Base-by-base conservation (phyloP, 306 rosid species). In the Corylus heterophylla region DNA sequence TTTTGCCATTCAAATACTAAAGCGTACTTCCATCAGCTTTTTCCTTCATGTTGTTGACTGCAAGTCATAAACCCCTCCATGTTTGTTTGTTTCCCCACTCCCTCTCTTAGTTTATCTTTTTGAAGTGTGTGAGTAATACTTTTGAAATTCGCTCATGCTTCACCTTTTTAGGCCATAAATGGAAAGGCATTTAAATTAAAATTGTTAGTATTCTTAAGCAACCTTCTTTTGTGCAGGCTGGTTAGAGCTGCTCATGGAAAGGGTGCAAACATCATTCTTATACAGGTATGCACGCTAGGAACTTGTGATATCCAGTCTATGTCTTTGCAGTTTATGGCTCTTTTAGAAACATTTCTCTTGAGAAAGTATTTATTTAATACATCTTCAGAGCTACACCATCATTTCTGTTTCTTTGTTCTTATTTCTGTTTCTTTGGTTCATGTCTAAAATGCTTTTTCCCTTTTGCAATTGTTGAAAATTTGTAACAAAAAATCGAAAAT, bases 201-300 rank as follows among this genome's bases (percentile, higher is more conserved):
- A 16, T 63, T 49, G 69, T 74, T 67, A 14, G n/a, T 16, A 4
- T 54, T 10, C 22, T 54, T 14, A 54, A 54, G 59, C n/a, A 0
- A 47, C 22, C 54, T 67, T 56, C 56, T 71, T 42, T 66, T 78
- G 2, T 86, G 79, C 94, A 95, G 98, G 87, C 84, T 92, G 54
- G 91, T 95, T 80, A 86, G 98, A 92, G 92, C 82, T 77, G 98
- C 97, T 71, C 97, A 95, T 85, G 83, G 85, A 25, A 84, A 81
- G 74, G 98, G 98, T 63, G 98, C 98, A 52, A 90, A 89, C 79
- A 91, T 95, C 52, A 78, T 95, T 81, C 98, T 95, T 49, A 88
- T 95, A 82, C 98, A 95, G 94, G 98, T 92, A 55, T 68, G 88
- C n/a, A 47, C 74, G 7, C 62, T 77, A 74, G 64, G 52, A 77